Evolutionary conservation across 2,329 filamentous ascomycete genomes (phyloP).

Genomic region (Pseudogymnoascus verrucosus): DNA sequence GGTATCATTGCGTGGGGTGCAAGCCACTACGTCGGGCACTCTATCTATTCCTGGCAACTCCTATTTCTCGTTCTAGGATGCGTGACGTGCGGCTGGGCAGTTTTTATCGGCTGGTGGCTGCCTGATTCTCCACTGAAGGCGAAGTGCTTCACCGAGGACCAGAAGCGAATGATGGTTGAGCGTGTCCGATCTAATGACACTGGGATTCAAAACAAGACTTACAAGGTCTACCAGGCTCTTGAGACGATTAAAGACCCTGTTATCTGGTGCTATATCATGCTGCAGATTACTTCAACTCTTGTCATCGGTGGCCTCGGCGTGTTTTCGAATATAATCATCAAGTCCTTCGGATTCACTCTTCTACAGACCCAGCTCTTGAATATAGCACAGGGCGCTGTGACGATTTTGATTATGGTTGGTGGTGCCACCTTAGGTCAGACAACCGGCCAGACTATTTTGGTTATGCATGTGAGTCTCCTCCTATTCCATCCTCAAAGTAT

Average conservation of each 20-base stretch:
- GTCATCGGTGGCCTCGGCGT: slow-evolving; percentile 30
- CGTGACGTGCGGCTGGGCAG: slow-evolving; percentile 29
- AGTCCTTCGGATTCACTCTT: slow-evolving; percentile 23
- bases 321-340: slow-evolving; percentile 30
- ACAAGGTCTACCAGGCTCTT: slow-evolving; percentile 31
- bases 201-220: slow-evolving; percentile 28
- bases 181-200: slow-evolving; percentile 28
- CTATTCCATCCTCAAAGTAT: background rate
- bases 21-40: slow-evolving; percentile 26
- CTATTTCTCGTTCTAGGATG: slow-evolving; percentile 36
- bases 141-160: slow-evolving; percentile 15
- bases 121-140: slow-evolving; percentile 20
- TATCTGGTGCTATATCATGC: slow-evolving; percentile 16
- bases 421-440: slow-evolving; percentile 19
- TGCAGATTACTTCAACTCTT: slow-evolving; percentile 23
- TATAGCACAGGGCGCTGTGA: slow-evolving; percentile 24
- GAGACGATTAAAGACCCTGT: slow-evolving; percentile 32
- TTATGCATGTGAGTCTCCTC: slow-evolving; percentile 17
- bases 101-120: slow-evolving; percentile 30
- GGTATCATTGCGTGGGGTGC: slow-evolving; percentile 34
- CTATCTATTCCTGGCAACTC: slow-evolving; percentile 33
- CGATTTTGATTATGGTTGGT: slow-evolving; percentile 23
- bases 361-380: slow-evolving; percentile 26
- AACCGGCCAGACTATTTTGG: slow-evolving; percentile 18
- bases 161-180: slow-evolving; percentile 29